Percentiles rank a stretch among this genome's conserved stretches.
Evolutionary conservation across 495 filamentous ascomycete species (phyloP).

Genomic region (Xylaria castorea): DNA sequence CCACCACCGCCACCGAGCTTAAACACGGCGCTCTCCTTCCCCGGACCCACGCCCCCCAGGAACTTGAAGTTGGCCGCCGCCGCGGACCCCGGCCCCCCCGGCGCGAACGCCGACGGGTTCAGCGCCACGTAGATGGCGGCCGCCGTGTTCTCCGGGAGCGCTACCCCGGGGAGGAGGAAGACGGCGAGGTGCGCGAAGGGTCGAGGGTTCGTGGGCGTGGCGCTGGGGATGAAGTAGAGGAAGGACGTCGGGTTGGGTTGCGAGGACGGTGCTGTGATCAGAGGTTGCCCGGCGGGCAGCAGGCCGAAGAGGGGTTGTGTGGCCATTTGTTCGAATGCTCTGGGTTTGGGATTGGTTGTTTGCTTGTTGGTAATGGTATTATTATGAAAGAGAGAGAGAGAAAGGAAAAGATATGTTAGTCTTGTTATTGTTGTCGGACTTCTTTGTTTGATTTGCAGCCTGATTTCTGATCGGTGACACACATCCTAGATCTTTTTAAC

Average conservation of each 20-base stretch:
- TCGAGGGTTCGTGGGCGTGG: conserved; percentile 34
- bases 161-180: conserved; percentile 83
- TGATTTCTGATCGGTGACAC: not conserved
- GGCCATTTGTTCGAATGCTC: conserved; percentile 17
- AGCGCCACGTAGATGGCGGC: conserved; percentile 86
- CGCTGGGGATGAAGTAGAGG: conserved; percentile 52
- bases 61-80: conserved; percentile 68
- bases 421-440: not conserved
- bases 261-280: conserved; percentile 51
- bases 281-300: conserved; percentile 57
- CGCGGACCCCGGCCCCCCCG: conserved; percentile 25
- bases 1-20: conserved; percentile 51
- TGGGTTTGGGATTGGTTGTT: not conserved
- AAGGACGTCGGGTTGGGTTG: conserved; percentile 48
- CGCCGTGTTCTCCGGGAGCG: conserved; percentile 75
- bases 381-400: not conserved
- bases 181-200: conserved; percentile 81
- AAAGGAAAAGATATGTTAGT: not conserved
- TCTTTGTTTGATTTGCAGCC: not conserved
- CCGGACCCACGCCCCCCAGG: conserved; percentile 84
- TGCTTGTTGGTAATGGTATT: conserved; percentile 10
- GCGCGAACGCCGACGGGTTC: conserved; percentile 38
- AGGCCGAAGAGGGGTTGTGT: conserved; percentile 52
- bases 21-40: conserved; percentile 91
- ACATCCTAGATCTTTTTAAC: not conserved